Conservation (phyloP, 495 filamentous ascomycete genomes). For the Corynascus novoguineensis region DNA sequence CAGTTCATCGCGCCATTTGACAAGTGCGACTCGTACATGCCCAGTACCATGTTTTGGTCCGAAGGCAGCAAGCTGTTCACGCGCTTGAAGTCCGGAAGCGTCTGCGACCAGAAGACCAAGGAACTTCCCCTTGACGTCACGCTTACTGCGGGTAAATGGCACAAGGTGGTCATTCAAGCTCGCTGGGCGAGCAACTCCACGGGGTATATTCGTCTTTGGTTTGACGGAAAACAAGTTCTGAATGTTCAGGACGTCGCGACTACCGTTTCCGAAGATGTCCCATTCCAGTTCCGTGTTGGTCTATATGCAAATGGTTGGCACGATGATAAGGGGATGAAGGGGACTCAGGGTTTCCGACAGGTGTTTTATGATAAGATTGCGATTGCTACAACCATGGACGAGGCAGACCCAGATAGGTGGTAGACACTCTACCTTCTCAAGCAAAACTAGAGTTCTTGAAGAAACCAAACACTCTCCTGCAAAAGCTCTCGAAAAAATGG, state of each 20-base stretch:
- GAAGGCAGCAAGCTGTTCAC: constrained; percentile 43
- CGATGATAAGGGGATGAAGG: constrained; percentile 41
- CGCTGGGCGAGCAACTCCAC: constrained; percentile 45
- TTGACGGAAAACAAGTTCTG: constrained; percentile 45
- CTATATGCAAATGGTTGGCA: constrained; percentile 56
- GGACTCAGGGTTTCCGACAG: constrained; percentile 44
- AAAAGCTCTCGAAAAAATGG: no score
- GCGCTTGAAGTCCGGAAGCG: constrained; percentile 41
- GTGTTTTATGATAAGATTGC: constrained; percentile 52
- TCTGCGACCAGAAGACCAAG: constrained; percentile 30
- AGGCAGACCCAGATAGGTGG: constrained; percentile 36
- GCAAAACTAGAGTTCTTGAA: no score
- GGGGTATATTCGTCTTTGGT: constrained; percentile 48
- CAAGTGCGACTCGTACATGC: constrained; percentile 50
- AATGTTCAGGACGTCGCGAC: constrained; percentile 41
- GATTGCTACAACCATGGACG: constrained; percentile 42
- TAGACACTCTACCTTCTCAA: no score
- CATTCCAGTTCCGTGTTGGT: constrained; percentile 51
- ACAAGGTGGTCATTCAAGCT: constrained; percentile 45
- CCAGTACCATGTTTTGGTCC: constrained; percentile 50
- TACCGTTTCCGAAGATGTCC: constrained; percentile 40
- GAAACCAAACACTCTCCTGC: no score
- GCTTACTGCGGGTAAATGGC: constrained; percentile 45
- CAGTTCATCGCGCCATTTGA: constrained; percentile 56
- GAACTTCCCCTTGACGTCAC: constrained; percentile 33